Evolutionary conservation across 1,139 yeast genomes (phyloP), one percentile per base, ranked within the genome.

Genomic region (Candida sojae): DNA sequence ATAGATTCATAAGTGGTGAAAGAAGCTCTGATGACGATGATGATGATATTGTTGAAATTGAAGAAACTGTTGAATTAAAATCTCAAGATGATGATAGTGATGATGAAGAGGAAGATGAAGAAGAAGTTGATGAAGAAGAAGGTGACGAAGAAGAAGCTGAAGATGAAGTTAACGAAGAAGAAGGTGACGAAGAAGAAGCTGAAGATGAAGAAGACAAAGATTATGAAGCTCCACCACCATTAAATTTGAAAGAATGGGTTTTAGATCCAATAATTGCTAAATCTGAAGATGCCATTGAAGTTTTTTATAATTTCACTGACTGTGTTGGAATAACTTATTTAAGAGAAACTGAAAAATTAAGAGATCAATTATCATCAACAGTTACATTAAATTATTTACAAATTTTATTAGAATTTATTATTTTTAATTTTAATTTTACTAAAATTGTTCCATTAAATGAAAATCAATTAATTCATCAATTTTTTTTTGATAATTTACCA

Each of bases 331-430:
- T 75, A 52, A 74, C 77, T 46, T 59, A 73, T 47, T 62, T 69
- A 45, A 75, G 72, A 47, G 66, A 64, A 55, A 77, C 73, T 54
- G 75, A 74, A 48, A 73, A 69, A 48, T 64, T 79, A 51, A 72
- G 84, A 63, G 83, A 79, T 48, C 67, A 67, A 45, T 69, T 80
- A 54, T 75, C 81, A 46, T 76, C 70, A 50, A 71, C 82, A 13
- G 73, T 77, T 48, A 62, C 82, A 6, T 67, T 81, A 58, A 76
- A 76, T 61, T 74, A 64, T 49, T 49, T 75, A 46, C 75, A 76
- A 53, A 61, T 77, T 43, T 45, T 59, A 6, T 58, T 67, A 38
- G 85, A 81, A 61, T 60, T 71, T 17, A 36, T 61, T 7, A 66
- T 63, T 56, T 73, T 73, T 53, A 53, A 72, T 48, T 68, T 61